Evolutionary conservation across 192 early-diverging fungal genomes (phyloP).

Genomic region (Coemansia sp.): DNA sequence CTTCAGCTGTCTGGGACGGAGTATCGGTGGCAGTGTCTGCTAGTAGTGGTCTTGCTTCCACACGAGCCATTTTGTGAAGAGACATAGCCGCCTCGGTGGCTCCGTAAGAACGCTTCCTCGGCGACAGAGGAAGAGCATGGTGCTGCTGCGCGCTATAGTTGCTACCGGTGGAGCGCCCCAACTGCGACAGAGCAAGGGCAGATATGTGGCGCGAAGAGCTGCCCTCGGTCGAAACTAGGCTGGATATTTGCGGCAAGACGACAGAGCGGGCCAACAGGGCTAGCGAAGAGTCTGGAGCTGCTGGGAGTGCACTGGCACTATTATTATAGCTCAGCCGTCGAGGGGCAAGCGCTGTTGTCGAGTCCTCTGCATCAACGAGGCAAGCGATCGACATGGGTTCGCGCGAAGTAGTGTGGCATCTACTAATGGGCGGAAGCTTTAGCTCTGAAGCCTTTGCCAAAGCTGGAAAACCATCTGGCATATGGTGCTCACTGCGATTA

Average conservation of each 20-base stretch:
- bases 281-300: neutral
- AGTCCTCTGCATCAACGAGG: conserved; percentile 21
- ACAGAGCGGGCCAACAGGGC: neutral
- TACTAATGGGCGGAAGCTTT: conserved; percentile 25
- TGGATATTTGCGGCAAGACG: conserved; percentile 3
- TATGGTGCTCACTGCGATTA: neutral
- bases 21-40: neutral
- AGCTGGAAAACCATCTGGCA: neutral
- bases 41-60: neutral
- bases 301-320: neutral
- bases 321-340: neutral
- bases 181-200: conserved; percentile 12
- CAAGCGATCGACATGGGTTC: conserved; percentile 42
- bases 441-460: neutral
- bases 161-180: neutral
- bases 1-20: neutral
- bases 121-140: neutral
- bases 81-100: conserved; percentile 21
- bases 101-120: conserved; percentile 28
- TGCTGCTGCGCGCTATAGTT: neutral
- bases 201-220: conserved; percentile 1
- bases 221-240: neutral
- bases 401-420: neutral
- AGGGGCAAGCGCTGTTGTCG: neutral
- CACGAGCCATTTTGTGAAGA: conserved; percentile 39